Conservation (phyloP, 2,329 filamentous ascomycete species). For the Clarireedia sp. region DNA sequence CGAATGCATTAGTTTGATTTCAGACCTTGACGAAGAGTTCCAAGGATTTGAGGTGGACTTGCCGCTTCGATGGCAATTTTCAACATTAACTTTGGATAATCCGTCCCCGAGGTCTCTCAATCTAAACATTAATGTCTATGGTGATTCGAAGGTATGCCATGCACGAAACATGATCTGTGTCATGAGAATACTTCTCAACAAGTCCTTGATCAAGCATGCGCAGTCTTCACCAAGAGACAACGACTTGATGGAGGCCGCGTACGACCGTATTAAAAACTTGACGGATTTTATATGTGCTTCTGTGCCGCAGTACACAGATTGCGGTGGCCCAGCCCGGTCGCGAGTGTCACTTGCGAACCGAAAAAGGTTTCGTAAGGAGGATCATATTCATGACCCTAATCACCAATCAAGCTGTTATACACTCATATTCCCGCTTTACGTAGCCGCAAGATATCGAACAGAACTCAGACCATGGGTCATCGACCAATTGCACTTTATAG, state of each 20-base stretch:
- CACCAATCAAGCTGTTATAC: not conserved
- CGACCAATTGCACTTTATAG: slow-evolving; percentile 6
- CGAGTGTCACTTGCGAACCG: not conserved
- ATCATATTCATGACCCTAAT: not conserved
- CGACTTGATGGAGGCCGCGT: not conserved
- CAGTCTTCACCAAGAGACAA: not conserved
- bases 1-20: no score
- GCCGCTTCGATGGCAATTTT: slow-evolving; percentile 1
- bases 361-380: not conserved
- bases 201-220: not conserved
- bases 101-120: slow-evolving; percentile 1
- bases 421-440: slow-evolving; percentile 10
- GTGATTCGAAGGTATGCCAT: slow-evolving; percentile 2
- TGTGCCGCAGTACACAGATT: slow-evolving; percentile 9
- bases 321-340: not conserved
- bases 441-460: not conserved
- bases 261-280: slow-evolving; percentile 1
- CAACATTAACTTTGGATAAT: not conserved
- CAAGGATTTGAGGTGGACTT: not conserved
- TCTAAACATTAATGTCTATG: slow-evolving; percentile 4
- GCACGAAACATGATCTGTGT: slow-evolving; percentile 10
- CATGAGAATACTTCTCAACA: slow-evolving; percentile 11
- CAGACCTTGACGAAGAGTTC: not conserved
- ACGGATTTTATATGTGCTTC: slow-evolving; percentile 11
- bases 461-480: slow-evolving; percentile 4